phyloP scores from a whole-genome alignment of 768 basidiomycete genomes.

The Zangia roseola region DNA sequence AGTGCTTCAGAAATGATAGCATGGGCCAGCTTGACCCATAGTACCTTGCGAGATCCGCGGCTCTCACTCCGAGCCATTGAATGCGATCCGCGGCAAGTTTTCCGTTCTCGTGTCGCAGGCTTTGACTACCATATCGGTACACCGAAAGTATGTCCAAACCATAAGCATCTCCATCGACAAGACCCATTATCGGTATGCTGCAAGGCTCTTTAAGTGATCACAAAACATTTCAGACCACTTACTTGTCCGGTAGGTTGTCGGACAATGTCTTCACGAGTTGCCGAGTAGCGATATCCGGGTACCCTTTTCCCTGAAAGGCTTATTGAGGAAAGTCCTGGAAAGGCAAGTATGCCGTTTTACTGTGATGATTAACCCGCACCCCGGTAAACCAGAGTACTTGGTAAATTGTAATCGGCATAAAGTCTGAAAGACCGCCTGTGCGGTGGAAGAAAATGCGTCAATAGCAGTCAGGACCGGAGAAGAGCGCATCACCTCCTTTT shows the following conservation, averaged over 20 bases:
- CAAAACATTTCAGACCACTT: slow-evolving; percentile 9
- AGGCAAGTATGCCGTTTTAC: slow-evolving; percentile 35
- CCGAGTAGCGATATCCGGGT: slow-evolving; percentile 90
- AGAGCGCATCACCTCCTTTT: slow-evolving; percentile 75
- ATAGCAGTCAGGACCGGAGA: neutral
- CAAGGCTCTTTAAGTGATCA: neutral
- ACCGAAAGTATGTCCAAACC: slow-evolving; percentile 91
- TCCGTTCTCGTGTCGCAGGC: slow-evolving; percentile 66
- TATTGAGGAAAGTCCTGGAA: slow-evolving; percentile 5
- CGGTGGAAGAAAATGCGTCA: neutral
- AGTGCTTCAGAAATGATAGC: neutral
- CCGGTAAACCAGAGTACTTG: slow-evolving; percentile 47
- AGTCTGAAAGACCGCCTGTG: slow-evolving; percentile 91
- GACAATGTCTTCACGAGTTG: slow-evolving; percentile 77
- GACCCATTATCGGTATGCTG: slow-evolving; percentile 73
- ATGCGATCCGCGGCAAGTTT: slow-evolving; percentile 68
- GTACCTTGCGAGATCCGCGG: slow-evolving; percentile 66
- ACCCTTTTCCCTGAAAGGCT: slow-evolving; percentile 82
- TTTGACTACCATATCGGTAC: slow-evolving; percentile 77
- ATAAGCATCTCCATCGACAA: slow-evolving; percentile 91
- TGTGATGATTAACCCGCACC: slow-evolving; percentile 75
- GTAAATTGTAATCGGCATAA: slow-evolving; percentile 61
- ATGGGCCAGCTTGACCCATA: slow-evolving; percentile 8
- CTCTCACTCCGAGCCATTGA: slow-evolving; percentile 77
- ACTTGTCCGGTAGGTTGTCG: slow-evolving; percentile 62